A percentile compares a stretch with the other conserved stretches of the same genome.
These are phyloP conservation scores for Glycine tomentella DNA, from an alignment of 306 rosid genomes.

Conservation along the genomic window DNA sequence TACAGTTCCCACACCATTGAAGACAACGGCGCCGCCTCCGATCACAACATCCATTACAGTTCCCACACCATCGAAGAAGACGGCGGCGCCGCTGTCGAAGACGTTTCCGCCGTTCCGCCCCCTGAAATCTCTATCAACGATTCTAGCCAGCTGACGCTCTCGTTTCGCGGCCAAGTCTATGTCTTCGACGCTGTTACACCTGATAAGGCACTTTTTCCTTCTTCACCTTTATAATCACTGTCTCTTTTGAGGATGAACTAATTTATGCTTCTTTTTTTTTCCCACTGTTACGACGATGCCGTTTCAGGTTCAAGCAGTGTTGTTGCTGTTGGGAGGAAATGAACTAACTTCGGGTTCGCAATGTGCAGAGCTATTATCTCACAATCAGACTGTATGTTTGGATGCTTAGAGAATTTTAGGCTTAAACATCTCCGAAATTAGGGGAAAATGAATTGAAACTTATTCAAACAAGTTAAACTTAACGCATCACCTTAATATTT, in stretches of 20 bases:
- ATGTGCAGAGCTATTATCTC: slow-evolving; percentile 56
- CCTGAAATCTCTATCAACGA: slow-evolving; percentile 64
- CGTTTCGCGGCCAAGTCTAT: slow-evolving; percentile 93
- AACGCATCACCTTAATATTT: not conserved
- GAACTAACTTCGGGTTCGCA: slow-evolving; percentile 69
- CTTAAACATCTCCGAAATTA: not conserved
- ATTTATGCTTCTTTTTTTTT: not conserved
- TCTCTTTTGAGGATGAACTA: not conserved
- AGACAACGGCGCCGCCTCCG: slow-evolving; percentile 43
- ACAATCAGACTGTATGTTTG: slow-evolving; percentile 70
- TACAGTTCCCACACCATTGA: slow-evolving; percentile 47
- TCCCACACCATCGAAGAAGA: slow-evolving; percentile 65
- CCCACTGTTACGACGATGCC: slow-evolving; percentile 13
- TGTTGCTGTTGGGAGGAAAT: slow-evolving; percentile 82
- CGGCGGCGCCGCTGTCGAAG: slow-evolving; percentile 55
- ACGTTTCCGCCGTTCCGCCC: slow-evolving; percentile 53
- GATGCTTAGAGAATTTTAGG: slow-evolving; percentile 10
- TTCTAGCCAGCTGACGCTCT: slow-evolving; percentile 86
- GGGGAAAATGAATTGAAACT: not conserved
- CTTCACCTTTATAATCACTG: not conserved
- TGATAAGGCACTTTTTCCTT: slow-evolving; percentile 62
- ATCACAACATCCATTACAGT: slow-evolving; percentile 65
- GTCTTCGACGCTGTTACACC: slow-evolving; percentile 91
- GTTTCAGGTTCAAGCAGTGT: slow-evolving; percentile 83
- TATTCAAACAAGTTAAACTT: not conserved